Base-by-base conservation (phyloP, 2,329 filamentous ascomycete species). In the Epichloe festucae region DNA sequence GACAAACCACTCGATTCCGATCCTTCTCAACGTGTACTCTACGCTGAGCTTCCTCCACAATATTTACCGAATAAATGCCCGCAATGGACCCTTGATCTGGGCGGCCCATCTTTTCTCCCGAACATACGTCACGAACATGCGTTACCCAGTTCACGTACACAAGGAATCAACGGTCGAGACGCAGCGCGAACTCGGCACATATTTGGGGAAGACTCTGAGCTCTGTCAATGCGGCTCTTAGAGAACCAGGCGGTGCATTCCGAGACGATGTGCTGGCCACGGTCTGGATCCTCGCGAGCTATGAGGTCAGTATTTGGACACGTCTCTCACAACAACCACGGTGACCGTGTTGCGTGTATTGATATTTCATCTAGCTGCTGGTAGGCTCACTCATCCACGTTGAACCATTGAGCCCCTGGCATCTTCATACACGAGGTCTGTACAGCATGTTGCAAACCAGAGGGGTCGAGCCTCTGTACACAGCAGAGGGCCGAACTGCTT, bases 271-370 rank as follows among this genome's bases (percentile, higher is more conserved):
- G 19, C 63, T 71, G 15, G 65, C 65, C 15, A 67, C 69, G 3
- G 65, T 71, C 3, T 71, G 69, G 69, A 62, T 71, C 36, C 57
- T 71, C 19, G 55, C 66, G 41, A 69, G 68, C 53, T 70, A 71
- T 46, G 69, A 71, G 61, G 68, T 67, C 53, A 4, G 52, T 51
- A 23, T 19, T 10, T 27, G 21, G n/a, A 39, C n/a, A 7, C 3
- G 2, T 35, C 17, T 12, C 14, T 7, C 42, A 15, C 12, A 23
- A 15, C 12, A 23, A 27, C 19, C 14, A 4, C 12, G 23, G 23
- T 14, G 8, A 19, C 10, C 12, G n/a, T 12, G 39, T 15, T 8
- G 40, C n/a, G 15, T 27, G 23, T 15, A 34, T 15, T 34, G 23
- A 17, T 8, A 31, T 27, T 21, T 15, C 12, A 19, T 42, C 27